Percentiles rank a stretch among this genome's conserved stretches.
phyloP scores from a whole-genome alignment of 768 basidiomycete species.

The Tylopilus subfusipes region DNA sequence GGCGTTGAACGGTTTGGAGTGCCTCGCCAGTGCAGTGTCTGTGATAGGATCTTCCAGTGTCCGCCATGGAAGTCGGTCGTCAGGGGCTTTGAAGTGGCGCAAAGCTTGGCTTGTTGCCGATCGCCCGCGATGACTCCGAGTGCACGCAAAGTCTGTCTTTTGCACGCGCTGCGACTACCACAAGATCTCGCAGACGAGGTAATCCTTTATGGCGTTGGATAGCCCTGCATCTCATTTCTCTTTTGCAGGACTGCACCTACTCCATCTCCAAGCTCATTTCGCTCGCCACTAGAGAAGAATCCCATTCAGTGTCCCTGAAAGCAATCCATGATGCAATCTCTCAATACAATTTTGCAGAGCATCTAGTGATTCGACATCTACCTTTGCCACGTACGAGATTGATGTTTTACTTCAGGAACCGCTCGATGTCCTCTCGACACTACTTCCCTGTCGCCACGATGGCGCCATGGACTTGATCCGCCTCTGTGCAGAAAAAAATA shows the following conservation, averaged over 20 bases:
- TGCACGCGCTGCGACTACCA: constrained; percentile 19
- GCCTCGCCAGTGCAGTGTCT: constrained; percentile 47
- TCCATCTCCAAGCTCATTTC: constrained; percentile 21
- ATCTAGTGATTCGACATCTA: constrained; percentile 13
- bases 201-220: neutral
- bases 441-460: constrained; percentile 32
- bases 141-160: constrained; percentile 1
- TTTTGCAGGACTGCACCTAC: constrained; percentile 16
- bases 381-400: neutral
- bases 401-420: constrained; percentile 33
- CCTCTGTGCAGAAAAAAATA: constrained; percentile 30
- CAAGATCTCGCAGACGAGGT: constrained; percentile 27
- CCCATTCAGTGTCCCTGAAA: constrained; percentile 9
- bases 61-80: constrained; percentile 19
- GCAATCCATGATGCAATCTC: constrained; percentile 15
- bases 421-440: constrained; percentile 34
- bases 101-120: too few relatives aligned
- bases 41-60: constrained; percentile 41
- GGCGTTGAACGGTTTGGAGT: constrained; percentile 51
- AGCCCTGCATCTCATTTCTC: neutral
- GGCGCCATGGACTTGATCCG: constrained; percentile 33
- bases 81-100: neutral
- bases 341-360: constrained; percentile 13
- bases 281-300: constrained; percentile 9
- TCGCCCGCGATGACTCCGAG: neutral